Evolutionary conservation across 768 basidiomycete species (phyloP).

Genomic region (Polyporus arcularius): DNA sequence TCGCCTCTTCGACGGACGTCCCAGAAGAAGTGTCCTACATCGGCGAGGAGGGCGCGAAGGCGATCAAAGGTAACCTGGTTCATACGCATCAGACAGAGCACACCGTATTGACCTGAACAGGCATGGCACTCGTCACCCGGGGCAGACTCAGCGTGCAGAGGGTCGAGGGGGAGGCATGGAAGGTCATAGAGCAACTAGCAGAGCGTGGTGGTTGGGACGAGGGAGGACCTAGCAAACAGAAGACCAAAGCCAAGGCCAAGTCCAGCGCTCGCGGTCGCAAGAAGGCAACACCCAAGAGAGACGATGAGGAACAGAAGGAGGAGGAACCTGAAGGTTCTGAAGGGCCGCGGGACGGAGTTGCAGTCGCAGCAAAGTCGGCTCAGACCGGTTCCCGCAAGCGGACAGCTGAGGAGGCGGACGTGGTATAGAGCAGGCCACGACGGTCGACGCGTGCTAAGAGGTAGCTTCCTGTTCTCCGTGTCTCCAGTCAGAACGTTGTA

Average conservation of each 20-base stretch:
- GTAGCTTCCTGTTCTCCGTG: not conserved
- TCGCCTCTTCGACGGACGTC: constrained; percentile 46
- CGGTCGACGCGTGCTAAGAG: constrained; percentile 23
- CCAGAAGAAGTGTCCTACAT: constrained; percentile 69
- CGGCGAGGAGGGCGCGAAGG: constrained; percentile 55
- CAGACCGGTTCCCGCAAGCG: constrained; percentile 14
- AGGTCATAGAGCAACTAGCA: constrained; percentile 59
- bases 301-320: constrained; percentile 1
- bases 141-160: constrained; percentile 89
- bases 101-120: constrained; percentile 34
- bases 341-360: not conserved
- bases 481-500: not conserved
- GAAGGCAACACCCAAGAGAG: not conserved
- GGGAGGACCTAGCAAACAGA: not conserved
- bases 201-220: constrained; percentile 80
- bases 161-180: constrained; percentile 67
- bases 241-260: constrained; percentile 6
- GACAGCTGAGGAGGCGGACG: constrained; percentile 9
- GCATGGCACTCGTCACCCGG: constrained; percentile 77
- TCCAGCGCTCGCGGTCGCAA: constrained; percentile 2
- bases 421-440: not conserved
- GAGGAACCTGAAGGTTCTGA: not conserved
- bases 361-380: not conserved
- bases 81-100: too few species aligned
- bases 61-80: constrained; percentile 55